Evolutionary conservation across 345 rosid species (phyloP), one percentile per base, ranked within the genome.

Genomic region (Leavenworthia alabamica): DNA sequence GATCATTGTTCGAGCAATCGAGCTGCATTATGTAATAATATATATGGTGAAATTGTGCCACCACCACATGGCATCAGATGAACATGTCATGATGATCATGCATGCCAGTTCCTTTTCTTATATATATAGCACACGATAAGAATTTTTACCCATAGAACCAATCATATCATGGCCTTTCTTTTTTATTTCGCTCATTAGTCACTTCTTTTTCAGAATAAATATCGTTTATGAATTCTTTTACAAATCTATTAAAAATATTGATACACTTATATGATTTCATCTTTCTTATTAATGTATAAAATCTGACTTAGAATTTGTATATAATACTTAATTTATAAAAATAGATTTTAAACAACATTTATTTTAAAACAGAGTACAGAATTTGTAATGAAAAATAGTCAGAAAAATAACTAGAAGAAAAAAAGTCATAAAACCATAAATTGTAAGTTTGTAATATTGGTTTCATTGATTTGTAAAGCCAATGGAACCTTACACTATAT

Each of bases 21-120:
- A 33, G 55, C 11, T 20, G 23, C 13, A 10, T 22, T 33, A 22
- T 35, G 58, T 40, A 37, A 17, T 12, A 54, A 68, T 52, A 6
- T 11, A 60, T 51, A 9, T 13, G 47, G 46, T 53, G 24, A 69
- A 53, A 62, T 50, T 19, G 74, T 28, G 57, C 68, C 68, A 62
- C 68, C 51, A 70, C 63, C 68, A 70, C 68, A 70, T 70, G 63
- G 55, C 56, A 36, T 53, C 14, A 53, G 61, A 44, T 10, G 28
- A 68, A 69, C 73, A 69, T 69, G 73, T 50, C 60, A 56, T 43
- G 28, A 60, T 42, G 28, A 60, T 42, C 24, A 52, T 51, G 23
- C 43, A 54, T 62, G 68, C 35, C 43, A n/a, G 3, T 45, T 36
- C 42, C 52, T 54, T 70, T 61, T 45, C 62, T 70, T 62, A 50